Base-by-base conservation (phyloP, 1,284 basidiomycete species). In the Marasmius fiardii region DNA sequence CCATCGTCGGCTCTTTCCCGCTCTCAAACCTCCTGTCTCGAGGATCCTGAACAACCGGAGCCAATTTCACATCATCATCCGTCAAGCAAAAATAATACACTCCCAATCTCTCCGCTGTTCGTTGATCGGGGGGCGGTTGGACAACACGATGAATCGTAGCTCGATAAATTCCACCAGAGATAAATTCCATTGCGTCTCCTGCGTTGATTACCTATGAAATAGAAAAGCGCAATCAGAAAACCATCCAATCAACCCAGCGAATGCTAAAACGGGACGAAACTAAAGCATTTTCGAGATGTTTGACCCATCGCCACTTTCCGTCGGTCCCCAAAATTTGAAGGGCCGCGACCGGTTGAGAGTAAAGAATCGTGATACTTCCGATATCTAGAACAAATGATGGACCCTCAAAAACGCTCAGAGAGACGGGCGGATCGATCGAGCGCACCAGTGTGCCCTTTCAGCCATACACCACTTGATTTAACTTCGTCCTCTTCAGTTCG, bases 341-440 rank as follows among this genome's bases (percentile, higher is more conserved):
- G 0, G 74, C 82, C 11, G 79, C 70, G 3, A 86, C 76, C 0
- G 85, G 83, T 55, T 86, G 84, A 43, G 81, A 82, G 71, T 78
- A 85, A 14, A 86, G 67, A 12, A 85, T 76, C 2, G 79, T 82
- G 53, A 86, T 68, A 33, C 66, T 72, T 26, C 74, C 78, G 56
- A 77, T 69, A 57, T 81, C 79, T 75, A 34, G 0, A 28, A 24
- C 6, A 26, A 3, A 10, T 11, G n/a, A 10, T 3, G 28, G 14
- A 33, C 8, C 1, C 2, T 33, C 4, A 26, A 8, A 26, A 31
- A 33, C 8, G 4, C 2, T 33, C 4, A 26, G n/a, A 26, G 7
- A 49, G 14, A 23, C 43, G n/a, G 31, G n/a, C 24, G 34, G 2
- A 28, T 14, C 7, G 2, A 21, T 20, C 2, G 20, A 12, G 18